These are phyloP conservation scores for Lecanoromycetidae sp. DNA, from an alignment of 2,329 filamentous ascomycete genomes.

Conservation along the genomic window DNA sequence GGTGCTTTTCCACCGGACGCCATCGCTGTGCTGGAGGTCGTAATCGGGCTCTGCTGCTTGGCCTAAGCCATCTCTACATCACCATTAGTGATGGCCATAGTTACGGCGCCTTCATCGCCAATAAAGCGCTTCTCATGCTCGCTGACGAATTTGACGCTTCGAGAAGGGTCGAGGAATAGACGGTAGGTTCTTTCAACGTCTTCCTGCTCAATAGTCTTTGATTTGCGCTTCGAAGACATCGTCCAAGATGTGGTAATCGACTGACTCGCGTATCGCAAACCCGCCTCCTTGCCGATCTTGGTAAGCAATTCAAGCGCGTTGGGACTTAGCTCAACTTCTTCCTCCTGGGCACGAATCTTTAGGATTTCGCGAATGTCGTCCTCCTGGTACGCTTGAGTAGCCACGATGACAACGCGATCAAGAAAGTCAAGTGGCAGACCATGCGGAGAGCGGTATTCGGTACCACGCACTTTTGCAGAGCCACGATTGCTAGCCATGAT, in stretches of 20 bases:
- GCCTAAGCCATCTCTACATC: constrained; percentile 54
- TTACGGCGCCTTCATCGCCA: constrained; percentile 70
- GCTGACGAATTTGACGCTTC: constrained; percentile 81
- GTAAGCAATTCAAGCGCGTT: constrained; percentile 87
- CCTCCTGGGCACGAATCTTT: constrained; percentile 82
- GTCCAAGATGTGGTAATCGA: constrained; percentile 91
- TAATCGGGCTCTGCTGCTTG: not conserved
- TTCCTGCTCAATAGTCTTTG: constrained; percentile 58
- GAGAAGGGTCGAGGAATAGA: constrained; percentile 79
- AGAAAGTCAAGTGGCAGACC: constrained; percentile 91
- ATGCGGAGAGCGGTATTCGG: constrained; percentile 84
- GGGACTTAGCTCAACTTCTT: constrained; percentile 82
- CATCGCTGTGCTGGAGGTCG: constrained; percentile 1
- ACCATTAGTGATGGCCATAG: constrained; percentile 47
- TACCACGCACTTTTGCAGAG: constrained; percentile 81
- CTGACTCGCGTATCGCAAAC: constrained; percentile 91
- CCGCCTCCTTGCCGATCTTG: constrained; percentile 88
- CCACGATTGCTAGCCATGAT: constrained; percentile 99
- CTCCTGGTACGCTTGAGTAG: constrained; percentile 68
- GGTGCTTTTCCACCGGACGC: constrained; percentile 6
- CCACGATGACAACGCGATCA: constrained; percentile 91
- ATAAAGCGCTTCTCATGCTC: constrained; percentile 91
- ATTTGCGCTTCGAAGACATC: constrained; percentile 67
- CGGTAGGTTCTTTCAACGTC: constrained; percentile 90
- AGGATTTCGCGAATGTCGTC: constrained; percentile 91